A percentile compares a stretch with the other conserved stretches of the same genome.
Conservation (phyloP, 108 stramenopile species). For the Fistulifera pelliculosa region DNA sequence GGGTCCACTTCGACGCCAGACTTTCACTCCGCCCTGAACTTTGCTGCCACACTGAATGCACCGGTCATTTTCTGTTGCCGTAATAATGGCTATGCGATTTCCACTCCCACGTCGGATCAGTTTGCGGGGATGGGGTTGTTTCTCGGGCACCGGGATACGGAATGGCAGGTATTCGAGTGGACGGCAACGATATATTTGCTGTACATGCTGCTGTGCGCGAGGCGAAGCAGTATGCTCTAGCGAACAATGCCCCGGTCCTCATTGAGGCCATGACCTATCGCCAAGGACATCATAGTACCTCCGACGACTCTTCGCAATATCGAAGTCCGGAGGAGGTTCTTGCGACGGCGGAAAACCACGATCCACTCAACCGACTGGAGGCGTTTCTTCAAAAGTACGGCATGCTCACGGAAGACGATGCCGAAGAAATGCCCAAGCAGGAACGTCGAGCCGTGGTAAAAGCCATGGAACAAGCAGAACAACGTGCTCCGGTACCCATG, state of each 20-base stretch:
- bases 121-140: constrained; percentile 94
- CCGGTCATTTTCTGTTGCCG: constrained; percentile 96
- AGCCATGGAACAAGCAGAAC: constrained; percentile 86
- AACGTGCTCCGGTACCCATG: constrained; percentile 61
- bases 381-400: constrained; percentile 60
- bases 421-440: constrained; percentile 46
- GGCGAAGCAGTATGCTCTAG: constrained; percentile 67
- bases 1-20: constrained; percentile 93
- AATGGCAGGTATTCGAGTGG: constrained; percentile 94
- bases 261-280: constrained; percentile 99
- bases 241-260: constrained; percentile 75
- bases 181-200: constrained; percentile 96
- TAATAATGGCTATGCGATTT: constrained; percentile 98
- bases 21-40: constrained; percentile 94
- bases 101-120: constrained; percentile 90
- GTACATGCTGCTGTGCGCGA: constrained; percentile 79
- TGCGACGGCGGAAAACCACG: constrained; percentile 36
- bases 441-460: constrained; percentile 72
- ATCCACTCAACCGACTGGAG: constrained; percentile 77
- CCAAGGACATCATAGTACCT: constrained; percentile 94
- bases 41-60: constrained; percentile 84
- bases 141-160: constrained; percentile 90
- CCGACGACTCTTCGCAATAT: constrained; percentile 92
- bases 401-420: constrained; percentile 57
- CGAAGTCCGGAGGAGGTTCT: constrained; percentile 74